Conservation (phyloP, 352 stramenopile species). For the Bremia lactucae region DNA sequence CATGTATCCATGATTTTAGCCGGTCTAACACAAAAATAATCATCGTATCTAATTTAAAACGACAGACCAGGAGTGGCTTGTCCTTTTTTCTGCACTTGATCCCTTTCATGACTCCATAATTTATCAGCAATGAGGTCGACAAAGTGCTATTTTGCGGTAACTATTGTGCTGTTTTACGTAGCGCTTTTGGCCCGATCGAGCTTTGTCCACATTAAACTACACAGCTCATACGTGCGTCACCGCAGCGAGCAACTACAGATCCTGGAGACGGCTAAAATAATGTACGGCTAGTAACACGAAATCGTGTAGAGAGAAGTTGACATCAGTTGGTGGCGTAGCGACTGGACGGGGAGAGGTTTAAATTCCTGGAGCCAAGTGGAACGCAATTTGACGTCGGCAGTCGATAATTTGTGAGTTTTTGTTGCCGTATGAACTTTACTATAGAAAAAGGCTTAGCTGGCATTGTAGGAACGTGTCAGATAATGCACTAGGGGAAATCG, state of each 20-base stretch:
- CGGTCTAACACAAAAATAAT: too few relatives aligned
- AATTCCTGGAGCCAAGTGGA: conserved; percentile 17
- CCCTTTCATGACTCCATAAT: too few relatives aligned
- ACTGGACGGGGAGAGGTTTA: conserved; percentile 5
- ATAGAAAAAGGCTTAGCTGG: neutral
- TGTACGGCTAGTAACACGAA: neutral
- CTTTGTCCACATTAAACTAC: too few relatives aligned
- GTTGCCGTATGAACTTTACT: neutral
- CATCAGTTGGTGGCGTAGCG: conserved; percentile 4
- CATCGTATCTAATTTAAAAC: too few relatives aligned
- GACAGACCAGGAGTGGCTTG: too few relatives aligned
- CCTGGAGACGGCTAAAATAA: neutral
- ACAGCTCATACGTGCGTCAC: too few relatives aligned
- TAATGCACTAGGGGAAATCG: conserved; percentile 6
- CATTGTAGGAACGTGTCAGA: conserved; percentile 17
- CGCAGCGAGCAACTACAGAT: neutral
- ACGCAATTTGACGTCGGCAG: conserved; percentile 7
- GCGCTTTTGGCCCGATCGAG: too few relatives aligned
- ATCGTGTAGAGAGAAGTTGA: neutral
- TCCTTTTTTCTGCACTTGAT: too few relatives aligned
- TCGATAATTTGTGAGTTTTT: conserved; percentile 16
- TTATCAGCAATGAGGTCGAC: neutral
- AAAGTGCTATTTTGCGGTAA: neutral
- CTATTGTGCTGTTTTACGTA: neutral
- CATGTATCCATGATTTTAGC: too few relatives aligned